A percentile compares a stretch with the other conserved stretches of the same genome.
These are phyloP conservation scores for Hyphodiscus hymeniophilus DNA, from an alignment of 495 filamentous ascomycete species.

Conservation along the genomic window DNA sequence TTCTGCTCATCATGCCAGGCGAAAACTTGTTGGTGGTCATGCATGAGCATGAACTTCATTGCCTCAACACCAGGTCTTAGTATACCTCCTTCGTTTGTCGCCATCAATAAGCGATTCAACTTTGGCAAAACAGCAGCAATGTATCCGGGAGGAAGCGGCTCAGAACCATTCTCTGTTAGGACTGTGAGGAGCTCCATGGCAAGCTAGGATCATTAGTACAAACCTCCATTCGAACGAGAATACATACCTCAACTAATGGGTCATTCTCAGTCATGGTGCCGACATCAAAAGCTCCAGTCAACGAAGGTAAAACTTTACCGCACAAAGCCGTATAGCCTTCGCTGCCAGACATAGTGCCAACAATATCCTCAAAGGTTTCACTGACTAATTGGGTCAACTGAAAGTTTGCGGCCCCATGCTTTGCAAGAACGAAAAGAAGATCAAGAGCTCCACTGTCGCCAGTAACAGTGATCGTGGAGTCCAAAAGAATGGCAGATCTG, in stretches of 20 bases:
- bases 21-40: conserved; percentile 82
- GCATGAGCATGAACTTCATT: conserved; percentile 76
- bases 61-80: conserved; percentile 80
- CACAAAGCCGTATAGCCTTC: conserved; percentile 75
- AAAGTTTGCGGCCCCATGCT: conserved; percentile 79
- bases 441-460: conserved; percentile 61
- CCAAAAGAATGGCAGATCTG: conserved; percentile 69
- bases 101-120: conserved; percentile 70
- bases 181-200: conserved; percentile 75
- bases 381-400: conserved; percentile 74
- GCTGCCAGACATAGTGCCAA: conserved; percentile 54
- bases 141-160: conserved; percentile 80
- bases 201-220: conserved; percentile 37
- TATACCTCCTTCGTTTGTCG: conserved; percentile 72
- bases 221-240: neutral
- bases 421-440: conserved; percentile 81
- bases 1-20: conserved; percentile 67
- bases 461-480: conserved; percentile 62
- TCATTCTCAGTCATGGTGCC: conserved; percentile 76
- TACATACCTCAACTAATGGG: conserved; percentile 60
- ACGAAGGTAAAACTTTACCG: conserved; percentile 74
- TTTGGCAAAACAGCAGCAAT: conserved; percentile 81
- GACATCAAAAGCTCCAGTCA: conserved; percentile 84
- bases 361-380: conserved; percentile 86
- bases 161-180: conserved; percentile 71